Conservation (phyloP, 768 basidiomycete genomes). For the Grammothele lineata region DNA sequence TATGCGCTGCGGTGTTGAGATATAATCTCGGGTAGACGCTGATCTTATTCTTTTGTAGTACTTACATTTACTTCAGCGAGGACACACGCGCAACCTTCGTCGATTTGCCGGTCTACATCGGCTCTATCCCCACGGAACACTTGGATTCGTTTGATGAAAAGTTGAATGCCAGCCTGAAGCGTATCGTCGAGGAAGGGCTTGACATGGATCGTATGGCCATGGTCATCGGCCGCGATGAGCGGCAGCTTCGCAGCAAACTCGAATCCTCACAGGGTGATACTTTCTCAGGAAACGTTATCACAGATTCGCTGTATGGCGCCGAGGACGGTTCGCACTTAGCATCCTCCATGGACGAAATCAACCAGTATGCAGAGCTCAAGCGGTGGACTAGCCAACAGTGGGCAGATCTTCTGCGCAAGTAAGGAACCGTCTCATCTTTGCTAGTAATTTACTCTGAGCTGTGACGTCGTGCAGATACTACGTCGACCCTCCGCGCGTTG, state of each 20-base stretch:
- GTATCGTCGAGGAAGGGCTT: constrained; percentile 69
- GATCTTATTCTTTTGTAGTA: constrained; percentile 38
- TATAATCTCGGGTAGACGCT: too few relatives aligned
- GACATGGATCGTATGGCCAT: constrained; percentile 89
- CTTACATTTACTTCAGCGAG: constrained; percentile 82
- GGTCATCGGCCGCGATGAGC: constrained; percentile 83
- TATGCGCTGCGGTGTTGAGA: constrained; percentile 31
- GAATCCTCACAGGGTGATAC: constrained; percentile 82
- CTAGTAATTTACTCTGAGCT: not conserved
- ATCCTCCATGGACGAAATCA: constrained; percentile 73
- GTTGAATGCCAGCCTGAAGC: constrained; percentile 62
- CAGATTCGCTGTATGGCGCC: constrained; percentile 83
- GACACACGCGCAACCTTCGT: constrained; percentile 67
- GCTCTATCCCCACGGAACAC: constrained; percentile 79
- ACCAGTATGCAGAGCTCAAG: constrained; percentile 60
- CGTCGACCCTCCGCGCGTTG: constrained; percentile 63
- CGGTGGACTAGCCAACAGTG: constrained; percentile 75
- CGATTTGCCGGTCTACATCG: constrained; percentile 73
- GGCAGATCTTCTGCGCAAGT: constrained; percentile 74
- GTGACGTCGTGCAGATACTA: constrained; percentile 74
- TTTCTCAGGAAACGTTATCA: constrained; percentile 70
- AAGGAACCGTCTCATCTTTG: constrained; percentile 18
- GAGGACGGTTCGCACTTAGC: constrained; percentile 77
- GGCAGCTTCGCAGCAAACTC: constrained; percentile 81
- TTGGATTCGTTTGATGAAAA: constrained; percentile 68